phyloP scores from a whole-genome alignment of 2,329 filamentous ascomycete species.

The Epichloe hybrida region DNA sequence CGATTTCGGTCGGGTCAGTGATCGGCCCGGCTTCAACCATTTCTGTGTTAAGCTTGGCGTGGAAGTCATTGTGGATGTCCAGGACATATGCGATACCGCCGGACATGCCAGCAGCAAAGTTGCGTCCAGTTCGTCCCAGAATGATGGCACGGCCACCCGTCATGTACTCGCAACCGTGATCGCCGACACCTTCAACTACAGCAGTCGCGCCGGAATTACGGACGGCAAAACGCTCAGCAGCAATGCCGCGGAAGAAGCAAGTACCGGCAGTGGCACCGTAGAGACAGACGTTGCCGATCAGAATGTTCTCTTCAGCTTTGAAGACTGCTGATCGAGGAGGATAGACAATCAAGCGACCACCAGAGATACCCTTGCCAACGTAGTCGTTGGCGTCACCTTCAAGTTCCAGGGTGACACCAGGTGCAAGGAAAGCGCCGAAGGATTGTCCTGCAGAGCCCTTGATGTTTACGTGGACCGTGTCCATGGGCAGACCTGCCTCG shows the following conservation, averaged over 20 bases:
- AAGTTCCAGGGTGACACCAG: slow-evolving; percentile 85
- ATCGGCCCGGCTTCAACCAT: slow-evolving; percentile 86
- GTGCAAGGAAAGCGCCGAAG: slow-evolving; percentile 86
- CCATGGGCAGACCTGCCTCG: slow-evolving; percentile 74
- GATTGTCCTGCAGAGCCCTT: slow-evolving; percentile 94
- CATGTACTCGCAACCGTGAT: slow-evolving; percentile 98
- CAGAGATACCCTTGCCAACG: slow-evolving; percentile 88
- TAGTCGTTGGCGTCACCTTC: slow-evolving; percentile 96
- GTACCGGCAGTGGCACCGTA: slow-evolving; percentile 86
- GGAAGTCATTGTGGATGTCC: slow-evolving; percentile 79
- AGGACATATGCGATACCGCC: slow-evolving; percentile 93
- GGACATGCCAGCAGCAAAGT: slow-evolving; percentile 97
- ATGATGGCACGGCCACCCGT: slow-evolving; percentile 84
- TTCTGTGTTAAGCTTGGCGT: slow-evolving; percentile 88
- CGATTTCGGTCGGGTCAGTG: slow-evolving; percentile 77
- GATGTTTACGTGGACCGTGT: slow-evolving; percentile 92
- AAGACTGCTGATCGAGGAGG: slow-evolving; percentile 81
- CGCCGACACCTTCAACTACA: slow-evolving; percentile 88
- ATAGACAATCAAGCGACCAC: slow-evolving; percentile 85
- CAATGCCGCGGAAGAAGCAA: slow-evolving; percentile 94
- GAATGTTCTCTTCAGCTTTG: slow-evolving; percentile 91
- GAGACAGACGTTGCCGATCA: slow-evolving; percentile 87
- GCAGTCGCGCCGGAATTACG: slow-evolving; percentile 91
- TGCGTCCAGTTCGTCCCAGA: slow-evolving; percentile 80
- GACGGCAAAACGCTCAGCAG: slow-evolving; percentile 91